phyloP scores from a whole-genome alignment of 768 basidiomycete species.

The Fomitopsis serialis region DNA sequence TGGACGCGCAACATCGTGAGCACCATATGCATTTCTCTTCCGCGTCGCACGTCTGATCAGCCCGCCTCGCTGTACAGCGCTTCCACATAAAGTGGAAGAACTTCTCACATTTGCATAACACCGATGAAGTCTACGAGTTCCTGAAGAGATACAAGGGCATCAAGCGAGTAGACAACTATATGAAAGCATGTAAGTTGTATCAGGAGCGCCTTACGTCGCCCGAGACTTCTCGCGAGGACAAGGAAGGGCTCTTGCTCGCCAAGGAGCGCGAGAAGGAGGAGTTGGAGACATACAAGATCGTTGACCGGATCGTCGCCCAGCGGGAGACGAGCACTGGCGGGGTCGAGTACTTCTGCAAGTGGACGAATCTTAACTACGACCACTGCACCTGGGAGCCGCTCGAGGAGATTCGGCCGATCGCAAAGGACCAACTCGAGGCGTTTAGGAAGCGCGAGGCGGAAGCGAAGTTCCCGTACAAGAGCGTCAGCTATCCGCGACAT shows the following conservation, averaged over 20 bases:
- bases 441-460: constrained; percentile 75
- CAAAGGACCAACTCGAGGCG: constrained; percentile 71
- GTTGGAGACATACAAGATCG: constrained; percentile 82
- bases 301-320: constrained; percentile 85
- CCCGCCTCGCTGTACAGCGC: constrained; percentile 44
- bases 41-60: neutral
- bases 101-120: constrained; percentile 97
- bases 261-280: constrained; percentile 90
- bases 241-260: constrained; percentile 84
- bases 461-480: constrained; percentile 83
- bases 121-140: constrained; percentile 97
- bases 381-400: constrained; percentile 94
- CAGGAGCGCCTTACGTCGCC: constrained; percentile 59
- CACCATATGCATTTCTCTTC: constrained; percentile 8
- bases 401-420: constrained; percentile 74
- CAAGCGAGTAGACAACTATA: constrained; percentile 98
- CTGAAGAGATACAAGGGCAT: constrained; percentile 92
- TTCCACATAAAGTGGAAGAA: constrained; percentile 99
- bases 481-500: constrained; percentile 55
- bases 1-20: constrained; percentile 84
- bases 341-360: constrained; percentile 94
- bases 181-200: constrained; percentile 82
- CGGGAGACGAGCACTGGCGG: constrained; percentile 53
- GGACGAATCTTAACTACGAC: constrained; percentile 89
- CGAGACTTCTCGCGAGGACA: constrained; percentile 77